These are phyloP conservation scores for Gossypium trilobum DNA, from an alignment of 441 rosid species.

Conservation along the genomic window DNA sequence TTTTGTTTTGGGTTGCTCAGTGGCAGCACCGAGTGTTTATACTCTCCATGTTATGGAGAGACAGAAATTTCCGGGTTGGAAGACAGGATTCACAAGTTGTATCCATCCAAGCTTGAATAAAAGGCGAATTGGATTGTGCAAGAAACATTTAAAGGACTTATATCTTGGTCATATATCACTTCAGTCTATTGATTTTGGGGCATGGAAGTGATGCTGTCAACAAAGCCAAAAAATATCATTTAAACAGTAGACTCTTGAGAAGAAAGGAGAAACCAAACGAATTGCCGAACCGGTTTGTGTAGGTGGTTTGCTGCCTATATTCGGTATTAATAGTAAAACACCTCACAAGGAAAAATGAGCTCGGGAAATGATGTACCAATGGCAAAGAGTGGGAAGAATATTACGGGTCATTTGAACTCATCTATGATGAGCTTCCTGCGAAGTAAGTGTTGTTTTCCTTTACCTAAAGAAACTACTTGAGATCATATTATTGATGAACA, in stretches of 20 bases:
- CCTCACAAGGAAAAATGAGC: background rate
- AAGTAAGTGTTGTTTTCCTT: too few relatives aligned
- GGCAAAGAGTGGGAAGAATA: too few relatives aligned
- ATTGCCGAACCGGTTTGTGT: background rate
- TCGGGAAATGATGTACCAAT: too few relatives aligned
- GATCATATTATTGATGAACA: too few relatives aligned
- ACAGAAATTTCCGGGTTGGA: conserved; percentile 92
- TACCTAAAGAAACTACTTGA: too few relatives aligned
- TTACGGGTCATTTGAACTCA: too few relatives aligned
- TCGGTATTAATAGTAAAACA: background rate
- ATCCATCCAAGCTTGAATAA: conserved; percentile 79
- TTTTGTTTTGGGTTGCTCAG: conserved; percentile 58
- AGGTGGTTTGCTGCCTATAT: background rate
- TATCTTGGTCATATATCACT: conserved; percentile 68
- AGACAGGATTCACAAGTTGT: conserved; percentile 73
- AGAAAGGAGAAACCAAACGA: background rate
- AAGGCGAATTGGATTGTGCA: conserved; percentile 71
- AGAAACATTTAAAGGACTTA: conserved; percentile 56
- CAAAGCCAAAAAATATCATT: background rate
- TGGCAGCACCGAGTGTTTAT: conserved; percentile 65
- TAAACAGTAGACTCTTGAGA: background rate
- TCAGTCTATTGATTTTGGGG: conserved; percentile 71
- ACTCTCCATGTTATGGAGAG: conserved; percentile 82
- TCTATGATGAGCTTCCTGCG: too few relatives aligned
- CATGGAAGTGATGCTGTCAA: conserved; percentile 33